Base-by-base conservation (phyloP, 2,329 filamentous ascomycete species). In the Cladobotryum mycophilum region DNA sequence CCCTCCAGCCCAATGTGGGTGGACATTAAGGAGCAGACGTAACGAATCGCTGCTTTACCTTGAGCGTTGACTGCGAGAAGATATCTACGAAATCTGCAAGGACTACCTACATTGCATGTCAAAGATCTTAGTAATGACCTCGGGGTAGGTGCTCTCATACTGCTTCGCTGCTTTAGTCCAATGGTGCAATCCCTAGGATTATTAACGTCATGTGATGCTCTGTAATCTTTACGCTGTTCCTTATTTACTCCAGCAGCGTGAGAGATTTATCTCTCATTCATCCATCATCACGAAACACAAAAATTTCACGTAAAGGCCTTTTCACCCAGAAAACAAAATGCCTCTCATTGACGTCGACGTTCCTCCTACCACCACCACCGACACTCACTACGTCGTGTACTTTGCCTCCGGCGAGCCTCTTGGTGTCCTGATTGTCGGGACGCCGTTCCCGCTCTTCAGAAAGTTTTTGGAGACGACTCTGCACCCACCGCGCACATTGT, bases 401-500 rank as follows among this genome's bases (percentile, higher is more conserved):
- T 64, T 64, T 33, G 62, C 61, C 3, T 64, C 62, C 0, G 62
- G 62, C 11, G 72, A 76, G 48, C 68, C 2, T 78, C 78, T 58
- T 71, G 72, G 58, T 65, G 70, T 3, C 67, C 70, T 0, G 70
- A 74, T 53, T 70, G 66, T 52, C 69, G 71, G 12, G 58, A 63
- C 18, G 64, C 65, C 46, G 73, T 70, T 3, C 52, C 58, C 4
- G 64, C 67, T 33, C 56, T 64, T 2, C 51, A 58, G 0, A 54
- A 36, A 1, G 62, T 64, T 3, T 64, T 64, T 36, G 59, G 57
- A 0, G 37, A 47, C 2, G 53, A 55, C 1, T 58, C 60, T 5
- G 58, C 59, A 2, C 62, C 62, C 2, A 58, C 53, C 0, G 62
- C 62, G 0, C 52, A 62, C 25, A 48, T 64, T 2, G 58, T 64